These are phyloP conservation scores for Populus tomentosa DNA, from an alignment of 441 rosid genomes.

Conservation along the genomic window DNA sequence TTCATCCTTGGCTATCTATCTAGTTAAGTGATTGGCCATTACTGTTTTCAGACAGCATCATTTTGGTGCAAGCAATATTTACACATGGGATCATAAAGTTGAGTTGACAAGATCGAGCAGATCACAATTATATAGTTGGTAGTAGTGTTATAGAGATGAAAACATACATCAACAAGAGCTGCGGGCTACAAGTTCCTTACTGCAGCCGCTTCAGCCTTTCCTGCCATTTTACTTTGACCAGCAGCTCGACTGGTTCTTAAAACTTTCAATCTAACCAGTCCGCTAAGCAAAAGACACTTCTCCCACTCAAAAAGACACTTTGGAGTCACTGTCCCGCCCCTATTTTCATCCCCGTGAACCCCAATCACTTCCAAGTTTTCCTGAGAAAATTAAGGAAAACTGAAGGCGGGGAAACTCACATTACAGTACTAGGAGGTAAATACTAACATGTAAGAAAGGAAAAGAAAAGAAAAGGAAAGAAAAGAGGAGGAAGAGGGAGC, in stretches of 20 bases:
- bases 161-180: slow-evolving; percentile 28
- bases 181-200: slow-evolving; percentile 59
- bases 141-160: background rate
- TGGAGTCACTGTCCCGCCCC: no score
- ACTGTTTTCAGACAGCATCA: background rate
- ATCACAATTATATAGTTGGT: background rate
- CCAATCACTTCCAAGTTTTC: slow-evolving; percentile 41
- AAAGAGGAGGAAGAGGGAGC: background rate
- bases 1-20: background rate
- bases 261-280: slow-evolving; percentile 11
- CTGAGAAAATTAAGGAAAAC: slow-evolving; percentile 55
- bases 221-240: slow-evolving; percentile 5
- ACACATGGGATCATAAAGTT: background rate
- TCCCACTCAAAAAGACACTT: background rate
- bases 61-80: no score
- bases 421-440: background rate
- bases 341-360: background rate
- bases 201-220: slow-evolving; percentile 71
- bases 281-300: slow-evolving; percentile 2
- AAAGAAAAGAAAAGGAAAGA: no score
- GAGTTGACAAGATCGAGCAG: no score
- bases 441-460: background rate
- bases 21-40: background rate
- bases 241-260: background rate
- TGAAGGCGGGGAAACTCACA: slow-evolving; percentile 33